Evolutionary conservation across 2,329 filamentous ascomycete genomes (phyloP).

Genomic region (Fusarium drepaniforme): DNA sequence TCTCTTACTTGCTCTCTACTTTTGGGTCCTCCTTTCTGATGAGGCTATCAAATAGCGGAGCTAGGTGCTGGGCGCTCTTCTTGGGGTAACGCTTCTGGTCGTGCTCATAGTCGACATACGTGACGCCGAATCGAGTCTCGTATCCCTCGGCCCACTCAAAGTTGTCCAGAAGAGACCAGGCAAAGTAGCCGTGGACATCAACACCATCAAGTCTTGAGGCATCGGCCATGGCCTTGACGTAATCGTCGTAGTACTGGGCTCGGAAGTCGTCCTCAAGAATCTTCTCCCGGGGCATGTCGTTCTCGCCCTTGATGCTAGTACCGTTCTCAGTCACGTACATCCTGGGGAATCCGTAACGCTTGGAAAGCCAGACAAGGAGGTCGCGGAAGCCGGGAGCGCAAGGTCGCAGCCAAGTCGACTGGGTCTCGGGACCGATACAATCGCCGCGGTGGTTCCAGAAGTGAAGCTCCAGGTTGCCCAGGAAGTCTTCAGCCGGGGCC

Average conservation of each 20-base stretch:
- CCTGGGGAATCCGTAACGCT: conserved; percentile 79
- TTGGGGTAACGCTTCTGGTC: conserved; percentile 85
- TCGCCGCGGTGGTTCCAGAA: conserved; percentile 79
- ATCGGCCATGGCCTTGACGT: conserved; percentile 81
- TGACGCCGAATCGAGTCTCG: conserved; percentile 86
- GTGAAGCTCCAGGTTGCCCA: conserved; percentile 80
- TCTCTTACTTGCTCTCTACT: conserved; percentile 27
- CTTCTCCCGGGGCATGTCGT: conserved; percentile 76
- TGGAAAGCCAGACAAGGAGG: conserved; percentile 81
- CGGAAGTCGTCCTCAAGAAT: conserved; percentile 87
- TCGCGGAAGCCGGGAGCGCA: conserved; percentile 82
- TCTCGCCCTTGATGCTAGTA: conserved; percentile 86
- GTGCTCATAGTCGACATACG: conserved; percentile 84
- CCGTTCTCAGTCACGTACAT: conserved; percentile 94
- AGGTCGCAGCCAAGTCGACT: conserved; percentile 84
- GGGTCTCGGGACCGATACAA: conserved; percentile 83
- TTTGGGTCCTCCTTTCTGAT: conserved; percentile 67
- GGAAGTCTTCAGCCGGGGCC: conserved; percentile 74
- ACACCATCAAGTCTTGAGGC: conserved; percentile 80
- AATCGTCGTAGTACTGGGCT: conserved; percentile 81
- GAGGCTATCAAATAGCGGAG: conserved; percentile 77
- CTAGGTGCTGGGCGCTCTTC: conserved; percentile 82
- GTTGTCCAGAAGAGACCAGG: conserved; percentile 91
- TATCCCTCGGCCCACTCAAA: conserved; percentile 96
- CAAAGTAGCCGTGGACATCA: conserved; percentile 83